Evolutionary conservation across 495 filamentous ascomycete genomes (phyloP), one percentile per base, ranked within the genome.

Genomic region (Penicillium paradoxum): DNA sequence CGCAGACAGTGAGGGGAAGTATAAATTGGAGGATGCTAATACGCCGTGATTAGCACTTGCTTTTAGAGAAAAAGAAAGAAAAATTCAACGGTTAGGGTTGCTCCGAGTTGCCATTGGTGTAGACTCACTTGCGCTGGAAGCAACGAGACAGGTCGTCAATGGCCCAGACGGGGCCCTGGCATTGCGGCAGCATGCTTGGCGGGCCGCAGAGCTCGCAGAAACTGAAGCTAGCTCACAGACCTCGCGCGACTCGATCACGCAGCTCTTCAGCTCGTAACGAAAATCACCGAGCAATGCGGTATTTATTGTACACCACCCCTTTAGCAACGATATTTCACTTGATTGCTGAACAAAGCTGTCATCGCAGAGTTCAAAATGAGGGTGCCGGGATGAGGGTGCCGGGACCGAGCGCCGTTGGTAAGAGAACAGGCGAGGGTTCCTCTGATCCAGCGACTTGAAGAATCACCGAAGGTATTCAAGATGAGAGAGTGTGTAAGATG

Each of bases 111-210:
- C 49, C 11, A 22, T 49, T 18, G 44, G 29, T 30, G 42, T 14
- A 45, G 14, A 66, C 63, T 62, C 51, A 96, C 92, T 95, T 90
- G 75, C 80, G 82, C 63, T 90, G 85, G 65, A 98, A 91, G 72
- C 95, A 97, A 45, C 67, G 73, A 10, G 87, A 86, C 65, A 98
- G 86, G 72, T 98, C 95, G 72, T 98, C 93, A 53, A 79, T 72
- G 60, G 75, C 79, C 93, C 93, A 98, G 61, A 90, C 75, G 41
- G 90, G 88, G 67, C 83, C 83, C 60, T 80, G 66, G 69, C 93
- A 98, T 61, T 82, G 79, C 66, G 83, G 84, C 64, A 91, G 87
- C 83, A 86, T 84, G 37, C 39, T 56, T 32, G 45, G 51, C 53
- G 44, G 54, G 45, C 43, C 36, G 55, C 54, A 44, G 53, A 52